These are phyloP conservation scores for Fusarium odoratissimum DNA, from an alignment of 2,329 filamentous ascomycete species.

Conservation along the genomic window DNA sequence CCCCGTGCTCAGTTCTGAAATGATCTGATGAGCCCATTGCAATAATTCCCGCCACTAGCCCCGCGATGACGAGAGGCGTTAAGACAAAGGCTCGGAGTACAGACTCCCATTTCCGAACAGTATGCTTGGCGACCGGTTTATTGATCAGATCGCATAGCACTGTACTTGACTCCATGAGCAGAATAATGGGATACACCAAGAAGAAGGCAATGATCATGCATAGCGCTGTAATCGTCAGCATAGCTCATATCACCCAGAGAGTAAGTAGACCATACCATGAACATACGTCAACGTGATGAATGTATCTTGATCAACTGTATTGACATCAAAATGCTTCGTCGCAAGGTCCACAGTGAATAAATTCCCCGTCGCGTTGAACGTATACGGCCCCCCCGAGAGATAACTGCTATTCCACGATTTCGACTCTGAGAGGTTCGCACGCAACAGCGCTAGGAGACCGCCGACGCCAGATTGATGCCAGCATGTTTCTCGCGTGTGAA, in stretches of 20 bases:
- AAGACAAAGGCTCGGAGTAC: neutral
- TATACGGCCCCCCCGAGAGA: neutral
- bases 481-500: constrained; percentile 3
- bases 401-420: neutral
- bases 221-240: neutral
- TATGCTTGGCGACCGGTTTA: constrained; percentile 7
- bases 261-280: neutral
- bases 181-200: neutral
- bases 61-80: constrained; percentile 7
- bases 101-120: constrained; percentile 15
- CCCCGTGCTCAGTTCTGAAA: constrained; percentile 14
- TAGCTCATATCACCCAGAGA: fast-evolving
- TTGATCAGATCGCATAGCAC: constrained; percentile 24
- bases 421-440: neutral
- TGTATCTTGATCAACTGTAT: constrained; percentile 7
- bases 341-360: neutral
- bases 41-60: neutral
- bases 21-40: constrained; percentile 12
- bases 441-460: neutral
- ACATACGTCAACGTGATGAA: constrained; percentile 2
- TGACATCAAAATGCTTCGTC: neutral
- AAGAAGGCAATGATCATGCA: constrained; percentile 14
- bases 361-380: neutral
- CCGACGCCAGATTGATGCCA: constrained; percentile 14
- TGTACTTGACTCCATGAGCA: neutral